Evolutionary conservation across 106 monocot species (phyloP), one percentile per base, ranked within the genome.

Genomic region (Phalaenopsis aphrodite): DNA sequence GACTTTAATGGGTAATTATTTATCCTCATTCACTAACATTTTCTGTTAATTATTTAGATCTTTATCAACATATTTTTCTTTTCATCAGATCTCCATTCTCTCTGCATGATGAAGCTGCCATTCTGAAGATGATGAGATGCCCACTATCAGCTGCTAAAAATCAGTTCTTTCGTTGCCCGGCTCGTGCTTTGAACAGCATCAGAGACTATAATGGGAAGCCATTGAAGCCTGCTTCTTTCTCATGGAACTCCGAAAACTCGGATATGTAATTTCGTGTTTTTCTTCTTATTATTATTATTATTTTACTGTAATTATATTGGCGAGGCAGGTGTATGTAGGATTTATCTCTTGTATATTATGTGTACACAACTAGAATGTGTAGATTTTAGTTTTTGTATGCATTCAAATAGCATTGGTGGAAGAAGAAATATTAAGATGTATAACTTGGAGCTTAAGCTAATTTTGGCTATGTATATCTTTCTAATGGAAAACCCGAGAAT

Each of bases 1-100:
- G 89, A 89, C 58, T 92, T 92, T 75, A 92, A 89, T 45, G 81
- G 85, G 92, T 92, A 87, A 82, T 42, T 18, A 55, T 21, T 18
- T 18, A 43, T 74, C 3, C 41, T 18, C 74, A 61, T 74, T 41
- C 4, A 74, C 41, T 8, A 57, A 48, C 8, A 5, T 30, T 41
- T 72, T n/a, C 5, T 81, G 12, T 0, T 16, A 55, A 64, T 52
- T 3, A n/a, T 52, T 37, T 52, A 52, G 12, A 52, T 10, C 18
- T 23, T 39, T 57, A 15, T 58, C 0, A 30, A 24, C 49, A n/a
- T 0, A n/a, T 16, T 38, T 45, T 67, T 38, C 56, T 67, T 81
- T 6, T 58, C 46, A 42, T 11, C 83, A 91, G 91, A 56, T 79
- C 84, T n/a, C 88, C 91, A 12, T 91, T 88, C 79, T 81, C 83